These are phyloP conservation scores for Cytospora chrysosperma DNA, from an alignment of 2,329 filamentous ascomycete species.

Conservation along the genomic window DNA sequence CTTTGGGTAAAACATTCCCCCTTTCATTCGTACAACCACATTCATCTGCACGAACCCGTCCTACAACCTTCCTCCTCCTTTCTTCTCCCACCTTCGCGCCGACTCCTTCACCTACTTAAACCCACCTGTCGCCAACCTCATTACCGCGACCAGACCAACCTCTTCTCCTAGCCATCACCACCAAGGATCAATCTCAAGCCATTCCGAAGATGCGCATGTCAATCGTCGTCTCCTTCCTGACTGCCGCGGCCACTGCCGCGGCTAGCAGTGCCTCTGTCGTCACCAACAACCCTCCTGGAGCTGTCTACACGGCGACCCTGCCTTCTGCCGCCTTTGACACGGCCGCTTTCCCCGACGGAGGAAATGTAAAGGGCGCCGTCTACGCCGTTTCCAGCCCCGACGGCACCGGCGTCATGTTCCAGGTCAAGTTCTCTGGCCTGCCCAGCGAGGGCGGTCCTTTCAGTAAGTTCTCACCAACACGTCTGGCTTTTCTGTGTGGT, in stretches of 20 bases:
- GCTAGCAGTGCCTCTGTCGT: slow-evolving; percentile 16
- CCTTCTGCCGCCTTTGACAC: slow-evolving; percentile 18
- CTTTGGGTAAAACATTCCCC: too few species aligned
- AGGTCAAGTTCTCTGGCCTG: slow-evolving; percentile 33
- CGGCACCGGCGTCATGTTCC: slow-evolving; percentile 35
- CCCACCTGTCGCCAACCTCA: not conserved
- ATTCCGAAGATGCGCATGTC: slow-evolving; percentile 13
- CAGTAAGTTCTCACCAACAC: slow-evolving; percentile 33
- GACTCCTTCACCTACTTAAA: too few species aligned
- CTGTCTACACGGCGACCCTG: slow-evolving; percentile 16
- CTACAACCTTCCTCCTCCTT: too few species aligned
- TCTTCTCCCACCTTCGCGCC: too few species aligned
- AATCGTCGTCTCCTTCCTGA: not conserved
- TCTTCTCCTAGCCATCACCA: not conserved
- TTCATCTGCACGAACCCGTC: too few species aligned
- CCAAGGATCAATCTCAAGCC: not conserved
- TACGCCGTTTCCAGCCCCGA: slow-evolving; percentile 30
- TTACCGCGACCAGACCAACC: too few species aligned
- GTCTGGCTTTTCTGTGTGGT: not conserved
- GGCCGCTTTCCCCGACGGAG: slow-evolving; percentile 16
- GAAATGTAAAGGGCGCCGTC: slow-evolving; percentile 29
- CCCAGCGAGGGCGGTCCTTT: slow-evolving; percentile 35
- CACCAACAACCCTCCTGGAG: slow-evolving; percentile 17
- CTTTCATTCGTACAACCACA: too few species aligned
- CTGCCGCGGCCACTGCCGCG: slow-evolving; percentile 6